Conservation (phyloP, 163 green algal species). For the Chlorella variabilis region DNA sequence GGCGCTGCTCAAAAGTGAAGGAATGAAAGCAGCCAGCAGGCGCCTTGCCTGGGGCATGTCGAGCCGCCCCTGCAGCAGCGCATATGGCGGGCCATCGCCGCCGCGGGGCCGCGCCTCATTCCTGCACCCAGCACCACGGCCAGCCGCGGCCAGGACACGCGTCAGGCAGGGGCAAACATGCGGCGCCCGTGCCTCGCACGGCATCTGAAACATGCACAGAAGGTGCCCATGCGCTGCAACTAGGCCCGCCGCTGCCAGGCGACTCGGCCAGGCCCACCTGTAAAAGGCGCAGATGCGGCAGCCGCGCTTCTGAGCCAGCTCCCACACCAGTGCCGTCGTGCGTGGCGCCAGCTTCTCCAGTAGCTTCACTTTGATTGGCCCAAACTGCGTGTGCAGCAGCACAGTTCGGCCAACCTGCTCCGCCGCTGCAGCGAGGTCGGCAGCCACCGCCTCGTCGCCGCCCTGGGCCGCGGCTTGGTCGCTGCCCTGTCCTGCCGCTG, state of each 20-base stretch:
- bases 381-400: slow-evolving; percentile 32
- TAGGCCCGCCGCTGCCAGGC: too few species aligned
- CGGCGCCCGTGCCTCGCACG: background rate
- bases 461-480: background rate
- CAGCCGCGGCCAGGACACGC: too few species aligned
- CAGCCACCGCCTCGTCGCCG: background rate
- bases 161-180: background rate
- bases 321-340: slow-evolving; percentile 22
- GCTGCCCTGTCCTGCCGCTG: background rate
- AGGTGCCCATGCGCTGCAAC: too few species aligned
- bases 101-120: slow-evolving; percentile 19
- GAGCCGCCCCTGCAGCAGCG: slow-evolving; percentile 47
- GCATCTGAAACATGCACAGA: background rate
- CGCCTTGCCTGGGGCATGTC: slow-evolving; percentile 4
- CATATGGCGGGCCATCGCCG: slow-evolving; percentile 49
- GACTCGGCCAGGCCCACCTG: too few species aligned
- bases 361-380: slow-evolving; percentile 32
- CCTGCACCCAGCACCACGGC: background rate
- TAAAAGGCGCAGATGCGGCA: slow-evolving; percentile 50
- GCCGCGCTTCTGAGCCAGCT: background rate
- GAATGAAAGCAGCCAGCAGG: background rate
- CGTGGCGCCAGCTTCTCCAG: slow-evolving; percentile 25
- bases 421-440: background rate
- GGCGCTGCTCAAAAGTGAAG: too few species aligned
- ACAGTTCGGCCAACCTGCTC: background rate